Conservation (phyloP, 108 stramenopile genomes). For the Cyclotella choctawhatcheeana region DNA sequence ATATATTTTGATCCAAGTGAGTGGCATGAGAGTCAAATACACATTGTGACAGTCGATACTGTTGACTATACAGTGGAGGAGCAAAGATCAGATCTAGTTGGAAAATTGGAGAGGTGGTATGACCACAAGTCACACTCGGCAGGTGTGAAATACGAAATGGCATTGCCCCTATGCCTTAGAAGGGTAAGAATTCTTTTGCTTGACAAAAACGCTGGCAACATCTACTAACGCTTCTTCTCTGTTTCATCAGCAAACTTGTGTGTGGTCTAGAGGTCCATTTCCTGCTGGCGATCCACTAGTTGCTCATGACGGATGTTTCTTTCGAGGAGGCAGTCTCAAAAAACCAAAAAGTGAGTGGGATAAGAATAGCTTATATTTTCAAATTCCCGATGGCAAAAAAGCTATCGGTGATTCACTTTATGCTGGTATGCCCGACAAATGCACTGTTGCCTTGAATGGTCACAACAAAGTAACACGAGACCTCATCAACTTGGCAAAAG, state of each 20-base stretch:
- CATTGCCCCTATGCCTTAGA: not conserved
- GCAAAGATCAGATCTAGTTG: not conserved
- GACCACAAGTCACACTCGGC: not conserved
- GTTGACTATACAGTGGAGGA: not conserved
- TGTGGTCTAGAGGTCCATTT: slow-evolving; percentile 1
- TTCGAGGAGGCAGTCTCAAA: not conserved
- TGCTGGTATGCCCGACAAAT: slow-evolving; percentile 12
- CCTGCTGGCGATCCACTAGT: not conserved
- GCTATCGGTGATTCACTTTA: slow-evolving; percentile 17
- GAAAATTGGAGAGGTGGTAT: not conserved
- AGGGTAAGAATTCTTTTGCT: slow-evolving; percentile 1
- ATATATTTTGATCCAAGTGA: slow-evolving; percentile 5
- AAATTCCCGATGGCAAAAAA: not conserved
- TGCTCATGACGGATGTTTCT: slow-evolving; percentile 15
- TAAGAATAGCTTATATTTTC: not conserved
- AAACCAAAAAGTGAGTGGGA: slow-evolving; percentile 8
- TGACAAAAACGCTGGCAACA: not conserved
- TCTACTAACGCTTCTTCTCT: not conserved
- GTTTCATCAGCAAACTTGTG: slow-evolving; percentile 8
- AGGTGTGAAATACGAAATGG: slow-evolving; percentile 10
- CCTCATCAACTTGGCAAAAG: slow-evolving; percentile 4
- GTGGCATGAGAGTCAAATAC: not conserved
- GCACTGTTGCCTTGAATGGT: not conserved
- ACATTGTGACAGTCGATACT: not conserved
- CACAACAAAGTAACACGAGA: not conserved